A percentile compares a stretch with the other conserved stretches of the same genome.
Evolutionary conservation across 2,329 filamentous ascomycete genomes (phyloP).

Genomic region (Xenoacremonium recifei): DNA sequence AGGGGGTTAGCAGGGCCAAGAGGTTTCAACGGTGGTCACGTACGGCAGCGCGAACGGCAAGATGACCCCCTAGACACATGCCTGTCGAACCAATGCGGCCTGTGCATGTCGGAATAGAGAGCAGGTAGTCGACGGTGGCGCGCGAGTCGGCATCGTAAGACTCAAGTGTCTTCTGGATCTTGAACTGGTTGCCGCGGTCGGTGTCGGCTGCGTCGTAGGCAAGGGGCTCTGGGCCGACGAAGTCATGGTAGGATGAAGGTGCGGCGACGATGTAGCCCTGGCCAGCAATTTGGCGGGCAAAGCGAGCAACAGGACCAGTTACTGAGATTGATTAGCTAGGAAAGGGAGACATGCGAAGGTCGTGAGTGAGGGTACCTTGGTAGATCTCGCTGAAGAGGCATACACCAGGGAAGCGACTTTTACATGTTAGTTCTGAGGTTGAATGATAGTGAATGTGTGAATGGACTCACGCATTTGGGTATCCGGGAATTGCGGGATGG

Average conservation of each 20-base stretch:
- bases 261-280: constrained; percentile 93
- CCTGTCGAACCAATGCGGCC: constrained; percentile 77
- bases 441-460: not conserved
- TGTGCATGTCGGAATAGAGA: constrained; percentile 74
- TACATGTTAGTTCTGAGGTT: not conserved
- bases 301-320: constrained; percentile 84
- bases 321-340: constrained; percentile 48
- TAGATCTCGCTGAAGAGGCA: constrained; percentile 94
- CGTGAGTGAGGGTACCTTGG: constrained; percentile 61
- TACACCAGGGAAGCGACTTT: constrained; percentile 74
- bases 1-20: not conserved
- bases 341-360: not conserved
- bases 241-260: constrained; percentile 90
- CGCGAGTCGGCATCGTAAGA: constrained; percentile 82
- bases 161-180: constrained; percentile 77
- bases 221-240: constrained; percentile 78
- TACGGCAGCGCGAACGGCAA: constrained; percentile 62
- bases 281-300: constrained; percentile 86
- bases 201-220: constrained; percentile 87
- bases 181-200: constrained; percentile 82
- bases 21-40: constrained; percentile 17
- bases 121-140: constrained; percentile 66
- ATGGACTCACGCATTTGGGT: constrained; percentile 71
- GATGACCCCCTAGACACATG: constrained; percentile 92
- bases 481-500: constrained; percentile 79